Evolutionary conservation across 2,329 filamentous ascomycete genomes (phyloP).

Genomic region (Curvularia eragrostidis): DNA sequence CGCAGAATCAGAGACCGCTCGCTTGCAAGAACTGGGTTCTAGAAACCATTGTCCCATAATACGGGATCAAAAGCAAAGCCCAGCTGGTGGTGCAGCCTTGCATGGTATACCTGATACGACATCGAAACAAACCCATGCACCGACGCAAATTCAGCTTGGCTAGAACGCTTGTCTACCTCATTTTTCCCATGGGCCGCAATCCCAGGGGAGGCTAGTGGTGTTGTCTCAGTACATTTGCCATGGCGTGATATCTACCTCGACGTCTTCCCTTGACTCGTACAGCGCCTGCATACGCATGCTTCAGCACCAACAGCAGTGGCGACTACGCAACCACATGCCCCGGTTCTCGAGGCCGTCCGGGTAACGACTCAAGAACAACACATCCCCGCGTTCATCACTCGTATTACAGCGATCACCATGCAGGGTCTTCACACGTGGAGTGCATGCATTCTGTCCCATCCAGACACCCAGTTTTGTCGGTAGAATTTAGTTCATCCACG

Average conservation of each 20-base stretch:
- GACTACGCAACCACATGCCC: not conserved
- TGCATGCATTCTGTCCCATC: conserved; percentile 1
- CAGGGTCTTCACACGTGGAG: conserved; percentile 1
- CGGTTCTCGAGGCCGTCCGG: not conserved
- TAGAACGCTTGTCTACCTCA: not conserved
- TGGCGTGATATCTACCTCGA: not conserved
- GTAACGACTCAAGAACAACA: not conserved
- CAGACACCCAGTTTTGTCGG: not conserved
- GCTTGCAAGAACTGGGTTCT: not conserved
- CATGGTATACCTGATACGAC: conserved; percentile 8
- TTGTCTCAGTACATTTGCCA: not conserved
- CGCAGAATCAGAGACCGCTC: not conserved
- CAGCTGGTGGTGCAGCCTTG: conserved; percentile 7
- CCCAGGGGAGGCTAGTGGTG: conserved; percentile 4
- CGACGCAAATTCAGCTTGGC: not conserved
- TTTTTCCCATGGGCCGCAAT: conserved; percentile 1
- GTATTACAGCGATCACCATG: not conserved
- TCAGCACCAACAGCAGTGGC: conserved; percentile 1
- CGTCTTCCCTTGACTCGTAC: not conserved
- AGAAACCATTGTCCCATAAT: not conserved
- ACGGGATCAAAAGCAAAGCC: conserved; percentile 1
- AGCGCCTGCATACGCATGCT: not conserved
- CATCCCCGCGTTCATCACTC: conserved; percentile 1
- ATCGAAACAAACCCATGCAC: conserved; percentile 11
- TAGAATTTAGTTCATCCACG: not conserved